Base-by-base conservation (phyloP, 108 stramenopile genomes). In the Chaetoceros tenuissimus region DNA sequence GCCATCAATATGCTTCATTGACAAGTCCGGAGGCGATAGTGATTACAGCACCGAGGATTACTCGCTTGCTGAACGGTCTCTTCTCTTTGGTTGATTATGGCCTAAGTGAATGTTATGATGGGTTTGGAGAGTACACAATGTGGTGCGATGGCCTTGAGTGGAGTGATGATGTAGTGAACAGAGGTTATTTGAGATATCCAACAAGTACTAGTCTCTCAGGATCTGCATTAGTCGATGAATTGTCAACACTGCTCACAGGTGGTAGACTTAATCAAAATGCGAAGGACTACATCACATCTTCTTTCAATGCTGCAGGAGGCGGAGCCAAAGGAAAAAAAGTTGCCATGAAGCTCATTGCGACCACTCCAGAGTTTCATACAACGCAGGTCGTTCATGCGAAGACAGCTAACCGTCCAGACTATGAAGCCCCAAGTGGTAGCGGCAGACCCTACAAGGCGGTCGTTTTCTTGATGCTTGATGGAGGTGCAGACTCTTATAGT, bases 321-420 rank as follows among this genome's bases (percentile, higher is more conserved):
- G 48, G 59, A 25, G 30, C 17, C 20, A 22, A 3, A 2, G 60
- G 28, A 21, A 10, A 28, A 19, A 54, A 44, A 2, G 24, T 27
- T 0, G 52, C 49, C n/a, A 43, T 46, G 55, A 57, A 66, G 49
- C 53, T 74, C 22, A 28, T 74, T 0, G 48, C 66, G 30, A 56
- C 62, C 2, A 62, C 68, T 18, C 70, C 74, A 28, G 83, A 84
- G 53, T 84, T 78, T 46, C 79, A 77, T 27, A 65, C 68, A 8
- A 79, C 62, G 21, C 61, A 55, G 20, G 46, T 71, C 17, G 55
- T 66, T 22, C 28, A 28, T 3, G 50, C 57, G 57, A 73, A 45
- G 31, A 72, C 62, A 1, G 13, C 27, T n/a, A 26, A 24, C 13
- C 59, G 75, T 8, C 44, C 2, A n/a, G 28, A 28, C 10, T 51